Evolutionary conservation across 805 yeast genomes (phyloP), one percentile per base, ranked within the genome.

Genomic region (Candida peoriensis): DNA sequence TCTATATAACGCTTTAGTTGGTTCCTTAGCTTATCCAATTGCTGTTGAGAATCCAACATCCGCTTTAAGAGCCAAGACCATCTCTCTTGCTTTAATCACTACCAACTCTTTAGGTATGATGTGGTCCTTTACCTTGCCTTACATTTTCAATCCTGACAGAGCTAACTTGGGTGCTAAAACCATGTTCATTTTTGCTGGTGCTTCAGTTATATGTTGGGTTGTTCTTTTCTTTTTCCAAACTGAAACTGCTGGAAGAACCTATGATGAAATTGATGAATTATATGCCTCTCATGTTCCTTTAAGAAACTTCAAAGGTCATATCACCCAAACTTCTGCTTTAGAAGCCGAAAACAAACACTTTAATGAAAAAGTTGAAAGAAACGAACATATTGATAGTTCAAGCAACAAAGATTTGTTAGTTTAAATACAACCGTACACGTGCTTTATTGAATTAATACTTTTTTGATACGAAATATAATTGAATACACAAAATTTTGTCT

Each of bases 251-350:
- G 62, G 62, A 31, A 63, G 75, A 52, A 69, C 78, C 0, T 73
- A 59, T 47, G 78, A 74, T 36, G 80, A 76, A 44, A 58, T 76
- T 48, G 81, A 75, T 52, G 57, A 58, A 34, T 57, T 75, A 60
- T 76, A 72, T 52, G 57, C 48, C 27, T 44, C 41, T 23, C 37
- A 44, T n/a, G 38, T 59, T 28, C 51, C 55, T 17, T 45, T 59
- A 17, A 48, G 62, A 48, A 38, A 52, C 17, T 60, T 55, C 45
- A 17, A 28, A n/a, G 34, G 31, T n/a, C 26, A 32, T 17, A 27
- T 33, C 8, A 36, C 43, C 4, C 30, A 20, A 19, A 26, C 34
- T 17, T 18, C 15, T 19, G 30, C 29, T 16, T 30, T 36, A 14
- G 28, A 24, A 11, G 11, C 14, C 2, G 37, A 36, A 8, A 33